Conservation (phyloP, 495 filamentous ascomycete species). For the Penicillium ochrochloron region DNA sequence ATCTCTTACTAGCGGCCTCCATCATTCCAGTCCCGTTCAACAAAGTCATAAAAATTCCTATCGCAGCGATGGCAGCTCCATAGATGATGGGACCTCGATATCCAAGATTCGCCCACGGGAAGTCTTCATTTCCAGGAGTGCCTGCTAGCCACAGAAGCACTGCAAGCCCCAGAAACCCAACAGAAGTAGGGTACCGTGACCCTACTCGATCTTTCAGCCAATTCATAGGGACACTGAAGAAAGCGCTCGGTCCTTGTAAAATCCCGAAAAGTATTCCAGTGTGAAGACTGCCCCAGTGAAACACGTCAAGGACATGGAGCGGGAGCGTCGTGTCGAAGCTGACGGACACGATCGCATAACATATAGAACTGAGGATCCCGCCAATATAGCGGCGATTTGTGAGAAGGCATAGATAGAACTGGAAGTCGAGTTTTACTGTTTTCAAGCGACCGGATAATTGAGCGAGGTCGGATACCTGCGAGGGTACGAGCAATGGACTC, state of each 20-base stretch:
- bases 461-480: not conserved
- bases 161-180: not conserved
- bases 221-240: constrained; percentile 1
- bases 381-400: constrained; percentile 8
- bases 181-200: not conserved
- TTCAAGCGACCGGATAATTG: not conserved
- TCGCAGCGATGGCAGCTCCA: not conserved
- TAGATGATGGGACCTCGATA: not conserved
- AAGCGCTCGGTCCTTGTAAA: not conserved
- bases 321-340: constrained; percentile 12
- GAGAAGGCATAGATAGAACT: not conserved
- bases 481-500: not conserved
- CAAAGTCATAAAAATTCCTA: constrained; percentile 1
- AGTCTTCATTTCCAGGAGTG: not conserved
- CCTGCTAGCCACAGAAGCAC: not conserved
- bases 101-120: not conserved
- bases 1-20: not conserved
- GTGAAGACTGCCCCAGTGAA: not conserved
- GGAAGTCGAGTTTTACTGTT: not conserved
- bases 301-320: not conserved
- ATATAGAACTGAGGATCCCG: not conserved
- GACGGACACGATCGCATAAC: not conserved
- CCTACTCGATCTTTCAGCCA: constrained; percentile 7
- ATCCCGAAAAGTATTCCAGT: constrained; percentile 2
- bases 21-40: constrained; percentile 5